Evolutionary conservation across 2,329 filamentous ascomycete species (phyloP).

Genomic region (Fusarium tupiense): DNA sequence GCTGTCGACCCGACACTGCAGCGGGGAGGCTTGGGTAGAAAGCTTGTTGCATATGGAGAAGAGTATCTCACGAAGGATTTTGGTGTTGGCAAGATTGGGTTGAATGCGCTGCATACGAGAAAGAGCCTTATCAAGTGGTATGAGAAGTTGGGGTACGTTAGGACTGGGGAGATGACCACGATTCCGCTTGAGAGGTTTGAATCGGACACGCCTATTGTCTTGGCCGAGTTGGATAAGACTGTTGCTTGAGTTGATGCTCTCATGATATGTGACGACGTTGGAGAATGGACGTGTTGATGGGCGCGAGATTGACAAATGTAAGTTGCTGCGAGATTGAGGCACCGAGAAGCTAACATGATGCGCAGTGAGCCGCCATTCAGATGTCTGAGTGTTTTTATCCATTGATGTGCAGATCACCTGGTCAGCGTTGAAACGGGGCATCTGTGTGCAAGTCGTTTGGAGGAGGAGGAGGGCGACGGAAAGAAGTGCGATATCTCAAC

Average conservation of each 20-base stretch:
- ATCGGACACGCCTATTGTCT: conserved; percentile 43
- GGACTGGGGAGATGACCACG: conserved; percentile 47
- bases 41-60: conserved; percentile 47
- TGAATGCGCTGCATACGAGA: conserved; percentile 50
- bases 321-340: neutral
- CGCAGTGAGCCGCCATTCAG: neutral
- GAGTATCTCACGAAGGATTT: conserved; percentile 43
- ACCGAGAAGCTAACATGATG: neutral
- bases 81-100: conserved; percentile 41
- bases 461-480: neutral
- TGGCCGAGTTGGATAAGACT: conserved; percentile 50
- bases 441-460: neutral
- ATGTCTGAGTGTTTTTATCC: neutral
- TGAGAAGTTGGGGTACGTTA: conserved; percentile 45
- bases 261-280: neutral
- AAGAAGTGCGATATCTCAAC: neutral
- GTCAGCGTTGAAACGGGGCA: neutral
- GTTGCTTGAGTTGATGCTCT: neutral
- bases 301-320: neutral
- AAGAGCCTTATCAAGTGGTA: conserved; percentile 50
- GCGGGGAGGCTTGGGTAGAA: conserved; percentile 47
- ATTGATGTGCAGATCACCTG: neutral
- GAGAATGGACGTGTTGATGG: neutral
- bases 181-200: conserved; percentile 44
- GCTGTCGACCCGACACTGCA: conserved; percentile 48